Percentiles rank a stretch among this genome's conserved stretches.
Evolutionary conservation across 306 rosid genomes (phyloP).

Genomic region (Acacia crassicarpa): DNA sequence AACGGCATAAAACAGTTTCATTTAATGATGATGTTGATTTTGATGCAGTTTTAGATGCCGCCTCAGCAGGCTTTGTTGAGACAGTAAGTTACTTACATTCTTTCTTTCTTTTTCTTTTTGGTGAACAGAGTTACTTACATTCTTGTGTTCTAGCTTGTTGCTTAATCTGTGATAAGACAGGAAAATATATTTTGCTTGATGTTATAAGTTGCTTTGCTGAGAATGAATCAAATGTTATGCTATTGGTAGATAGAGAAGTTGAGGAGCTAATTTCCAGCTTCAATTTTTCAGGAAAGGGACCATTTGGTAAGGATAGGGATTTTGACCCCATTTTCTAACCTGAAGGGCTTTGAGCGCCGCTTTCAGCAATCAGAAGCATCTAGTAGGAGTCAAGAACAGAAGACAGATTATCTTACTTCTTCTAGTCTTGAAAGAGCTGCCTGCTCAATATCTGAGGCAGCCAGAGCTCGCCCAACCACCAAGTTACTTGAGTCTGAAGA

Average conservation of each 20-base stretch:
- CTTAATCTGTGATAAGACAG: not conserved
- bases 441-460: conserved; percentile 70
- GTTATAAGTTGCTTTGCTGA: not conserved
- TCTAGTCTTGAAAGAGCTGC: conserved; percentile 74
- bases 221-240: conserved; percentile 16
- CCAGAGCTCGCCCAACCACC: conserved; percentile 85
- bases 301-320: conserved; percentile 85
- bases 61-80: conserved; percentile 90
- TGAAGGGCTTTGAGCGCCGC: conserved; percentile 89
- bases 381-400: conserved; percentile 44
- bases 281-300: conserved; percentile 82
- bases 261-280: conserved; percentile 38
- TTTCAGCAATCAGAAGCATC: conserved; percentile 64
- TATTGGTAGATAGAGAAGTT: conserved; percentile 5
- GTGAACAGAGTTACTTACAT: conserved; percentile 36
- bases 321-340: conserved; percentile 90
- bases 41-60: conserved; percentile 90
- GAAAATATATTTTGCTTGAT: not conserved
- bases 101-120: not conserved
- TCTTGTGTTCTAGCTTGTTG: conserved; percentile 5
- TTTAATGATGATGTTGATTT: conserved; percentile 81
- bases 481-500: conserved; percentile 72
- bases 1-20: conserved; percentile 64
- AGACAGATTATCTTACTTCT: conserved; percentile 48
- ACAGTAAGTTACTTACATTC: conserved; percentile 61